Conservation (phyloP, 23 red algal species). For the Chondrus crispus region DNA sequence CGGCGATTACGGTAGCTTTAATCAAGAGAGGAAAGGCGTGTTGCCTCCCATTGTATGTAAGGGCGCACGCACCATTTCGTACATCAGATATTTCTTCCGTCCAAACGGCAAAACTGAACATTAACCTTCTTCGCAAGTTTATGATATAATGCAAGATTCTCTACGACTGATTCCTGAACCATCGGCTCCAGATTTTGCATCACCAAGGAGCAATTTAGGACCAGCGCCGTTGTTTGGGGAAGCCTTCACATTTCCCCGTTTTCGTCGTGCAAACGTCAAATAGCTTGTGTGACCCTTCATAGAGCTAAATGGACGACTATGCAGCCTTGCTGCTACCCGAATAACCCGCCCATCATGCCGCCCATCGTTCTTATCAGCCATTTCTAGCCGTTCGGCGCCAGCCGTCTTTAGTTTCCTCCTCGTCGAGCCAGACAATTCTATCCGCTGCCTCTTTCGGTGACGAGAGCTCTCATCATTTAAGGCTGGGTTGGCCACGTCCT, state of each 20-base stretch:
- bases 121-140: no score
- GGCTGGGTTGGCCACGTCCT: background rate
- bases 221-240: no score
- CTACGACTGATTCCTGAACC: no score
- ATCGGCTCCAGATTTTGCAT: no score
- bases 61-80: no score
- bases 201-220: no score
- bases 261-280: conserved; percentile 66
- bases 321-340: background rate
- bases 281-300: conserved; percentile 89
- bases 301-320: conserved; percentile 5
- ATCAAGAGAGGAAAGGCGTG: no score
- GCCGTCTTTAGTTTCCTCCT: background rate
- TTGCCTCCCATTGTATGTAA: no score
- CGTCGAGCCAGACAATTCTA: background rate
- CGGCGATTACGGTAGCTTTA: no score
- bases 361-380: background rate
- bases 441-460: background rate
- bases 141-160: no score
- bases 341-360: conserved; percentile 40
- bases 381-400: conserved; percentile 25
- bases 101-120: no score
- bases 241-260: background rate
- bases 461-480: background rate
- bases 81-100: no score